phyloP scores from a whole-genome alignment of 352 stramenopile species.

The Globisporangium takayamanum region DNA sequence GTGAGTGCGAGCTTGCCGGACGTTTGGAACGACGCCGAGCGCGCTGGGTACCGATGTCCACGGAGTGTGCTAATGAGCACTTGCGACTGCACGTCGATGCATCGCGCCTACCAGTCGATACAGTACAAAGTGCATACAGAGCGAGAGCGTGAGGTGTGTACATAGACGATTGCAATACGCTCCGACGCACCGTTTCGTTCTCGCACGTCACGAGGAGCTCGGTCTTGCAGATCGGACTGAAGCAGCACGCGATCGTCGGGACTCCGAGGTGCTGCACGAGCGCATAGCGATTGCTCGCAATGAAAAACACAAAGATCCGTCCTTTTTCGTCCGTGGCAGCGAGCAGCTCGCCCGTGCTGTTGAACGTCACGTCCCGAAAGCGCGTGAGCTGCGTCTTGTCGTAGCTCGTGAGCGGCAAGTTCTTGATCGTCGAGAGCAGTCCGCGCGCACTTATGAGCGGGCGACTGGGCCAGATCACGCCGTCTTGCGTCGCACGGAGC shows the following conservation, averaged over 20 bases:
- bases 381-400: conserved; percentile 32
- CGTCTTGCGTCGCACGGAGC: conserved; percentile 59
- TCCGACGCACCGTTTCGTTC: conserved; percentile 50
- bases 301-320: conserved; percentile 76
- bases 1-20: conserved; percentile 69
- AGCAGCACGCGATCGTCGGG: conserved; percentile 54
- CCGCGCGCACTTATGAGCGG: conserved; percentile 64
- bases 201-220: conserved; percentile 82
- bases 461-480: conserved; percentile 67
- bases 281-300: conserved; percentile 64
- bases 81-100: conserved; percentile 72
- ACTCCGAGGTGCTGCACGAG: conserved; percentile 65
- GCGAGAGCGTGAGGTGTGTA: not conserved
- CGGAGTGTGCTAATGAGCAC: conserved; percentile 71
- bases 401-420: conserved; percentile 56
- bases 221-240: conserved; percentile 56
- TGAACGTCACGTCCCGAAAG: conserved; percentile 71
- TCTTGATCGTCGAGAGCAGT: conserved; percentile 60
- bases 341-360: conserved; percentile 50
- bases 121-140: not conserved
- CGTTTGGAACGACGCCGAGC: conserved; percentile 61
- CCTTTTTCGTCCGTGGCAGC: conserved; percentile 71
- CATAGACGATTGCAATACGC: too few relatives aligned
- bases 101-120: conserved; percentile 27
- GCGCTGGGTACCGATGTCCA: conserved; percentile 49